These are phyloP conservation scores for Immersiella caudata DNA, from an alignment of 495 filamentous ascomycete species.

Conservation along the genomic window DNA sequence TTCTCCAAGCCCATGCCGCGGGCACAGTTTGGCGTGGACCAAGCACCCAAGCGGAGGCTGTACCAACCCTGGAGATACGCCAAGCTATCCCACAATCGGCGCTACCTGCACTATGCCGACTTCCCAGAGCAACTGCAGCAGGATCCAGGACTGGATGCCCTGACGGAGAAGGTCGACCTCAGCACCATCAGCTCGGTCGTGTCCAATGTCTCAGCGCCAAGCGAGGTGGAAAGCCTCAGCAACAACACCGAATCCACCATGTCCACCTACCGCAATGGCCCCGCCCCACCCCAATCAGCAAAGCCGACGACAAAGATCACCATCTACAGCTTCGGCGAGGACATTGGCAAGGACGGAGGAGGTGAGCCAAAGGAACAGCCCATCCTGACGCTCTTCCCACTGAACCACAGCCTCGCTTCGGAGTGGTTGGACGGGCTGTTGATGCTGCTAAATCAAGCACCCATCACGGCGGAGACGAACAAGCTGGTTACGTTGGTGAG, in stretches of 20 bases:
- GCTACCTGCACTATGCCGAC: slow-evolving; percentile 89
- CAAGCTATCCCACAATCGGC: slow-evolving; percentile 86
- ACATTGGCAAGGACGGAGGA: slow-evolving; percentile 30
- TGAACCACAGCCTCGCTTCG: slow-evolving; percentile 79
- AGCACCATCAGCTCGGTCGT: slow-evolving; percentile 88
- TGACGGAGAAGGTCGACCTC: slow-evolving; percentile 86
- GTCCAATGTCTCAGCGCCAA: slow-evolving; percentile 77
- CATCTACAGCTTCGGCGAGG: slow-evolving; percentile 71
- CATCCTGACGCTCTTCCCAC: slow-evolving; percentile 79
- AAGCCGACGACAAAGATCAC: slow-evolving; percentile 82
- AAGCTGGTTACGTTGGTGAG: slow-evolving; percentile 82
- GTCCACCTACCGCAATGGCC: slow-evolving; percentile 35
- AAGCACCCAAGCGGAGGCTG: slow-evolving; percentile 40
- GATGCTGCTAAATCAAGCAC: slow-evolving; percentile 92
- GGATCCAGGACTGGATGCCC: slow-evolving; percentile 71
- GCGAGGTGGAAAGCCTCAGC: slow-evolving; percentile 47
- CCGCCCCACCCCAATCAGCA: slow-evolving; percentile 32
- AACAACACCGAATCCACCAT: slow-evolving; percentile 32
- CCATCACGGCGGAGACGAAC: slow-evolving; percentile 93
- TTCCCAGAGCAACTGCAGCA: slow-evolving; percentile 67
- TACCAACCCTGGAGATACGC: slow-evolving; percentile 73
- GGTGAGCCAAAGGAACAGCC: slow-evolving; percentile 53
- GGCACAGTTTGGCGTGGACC: slow-evolving; percentile 32
- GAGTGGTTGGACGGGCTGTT: slow-evolving; percentile 97
- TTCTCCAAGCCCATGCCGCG: slow-evolving; percentile 65